Percentiles rank a stretch among this genome's conserved stretches.
Conservation (phyloP, 176 grass and related monocot genomes). For the Hsuehochloa calcarea region DNA sequence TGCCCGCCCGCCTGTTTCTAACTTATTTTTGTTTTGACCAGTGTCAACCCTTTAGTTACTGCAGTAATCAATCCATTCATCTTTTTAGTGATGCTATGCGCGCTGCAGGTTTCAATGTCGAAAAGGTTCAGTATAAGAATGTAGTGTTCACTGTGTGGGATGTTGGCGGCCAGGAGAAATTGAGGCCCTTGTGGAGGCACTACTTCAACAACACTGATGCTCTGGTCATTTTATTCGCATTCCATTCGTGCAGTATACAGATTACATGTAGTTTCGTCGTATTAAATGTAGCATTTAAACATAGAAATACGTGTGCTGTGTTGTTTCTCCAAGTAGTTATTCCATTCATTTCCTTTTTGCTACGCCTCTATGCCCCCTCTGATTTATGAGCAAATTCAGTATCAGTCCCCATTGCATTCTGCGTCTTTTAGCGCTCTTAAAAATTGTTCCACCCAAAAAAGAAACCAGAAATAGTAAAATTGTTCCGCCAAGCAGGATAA, state of each 20-base stretch:
- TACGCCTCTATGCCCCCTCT: background rate
- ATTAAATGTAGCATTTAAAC: background rate
- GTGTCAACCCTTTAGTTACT: background rate
- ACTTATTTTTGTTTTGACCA: background rate
- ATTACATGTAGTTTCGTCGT: background rate
- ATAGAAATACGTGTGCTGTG: background rate
- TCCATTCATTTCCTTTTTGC: background rate
- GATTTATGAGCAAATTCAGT: slow-evolving; percentile 1
- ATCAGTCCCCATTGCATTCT: background rate
- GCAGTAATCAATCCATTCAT: background rate
- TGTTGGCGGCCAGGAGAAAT: slow-evolving; percentile 97
- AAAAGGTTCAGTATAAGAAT: slow-evolving; percentile 99
- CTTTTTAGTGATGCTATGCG: background rate
- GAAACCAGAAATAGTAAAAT: background rate
- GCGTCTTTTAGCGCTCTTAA: background rate
- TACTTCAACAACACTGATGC: slow-evolving; percentile 99
- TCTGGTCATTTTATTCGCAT: slow-evolving; percentile 53
- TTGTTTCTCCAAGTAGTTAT: background rate
- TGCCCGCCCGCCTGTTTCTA: background rate
- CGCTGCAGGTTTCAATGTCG: slow-evolving; percentile 87
- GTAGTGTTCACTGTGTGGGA: slow-evolving; percentile 99
- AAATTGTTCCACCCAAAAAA: background rate
- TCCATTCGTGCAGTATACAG: background rate
- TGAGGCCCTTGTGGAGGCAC: slow-evolving; percentile 97
- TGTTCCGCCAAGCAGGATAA: background rate